Evolutionary conservation across 441 rosid species (phyloP).

Genomic region (Aquilaria agallochum): DNA sequence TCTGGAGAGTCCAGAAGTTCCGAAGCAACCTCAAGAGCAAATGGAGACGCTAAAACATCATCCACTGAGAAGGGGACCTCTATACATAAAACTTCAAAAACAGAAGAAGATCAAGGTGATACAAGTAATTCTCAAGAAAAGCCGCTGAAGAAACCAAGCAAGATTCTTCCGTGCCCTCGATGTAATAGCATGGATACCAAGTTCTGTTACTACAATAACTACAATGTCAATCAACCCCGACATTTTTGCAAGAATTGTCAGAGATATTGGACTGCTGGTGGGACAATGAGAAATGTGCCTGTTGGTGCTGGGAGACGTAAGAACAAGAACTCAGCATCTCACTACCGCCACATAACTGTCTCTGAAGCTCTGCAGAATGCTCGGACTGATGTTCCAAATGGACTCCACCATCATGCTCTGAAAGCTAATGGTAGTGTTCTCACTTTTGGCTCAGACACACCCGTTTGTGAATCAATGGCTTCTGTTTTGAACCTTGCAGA

Average conservation of each 20-base stretch:
- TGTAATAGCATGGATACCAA: slow-evolving; percentile 78
- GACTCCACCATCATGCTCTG: slow-evolving; percentile 46
- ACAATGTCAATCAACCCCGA: slow-evolving; percentile 71
- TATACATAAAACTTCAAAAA: slow-evolving; percentile 27
- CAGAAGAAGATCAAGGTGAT: slow-evolving; percentile 41
- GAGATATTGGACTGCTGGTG: slow-evolving; percentile 84
- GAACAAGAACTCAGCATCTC: slow-evolving; percentile 58
- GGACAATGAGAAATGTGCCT: slow-evolving; percentile 76
- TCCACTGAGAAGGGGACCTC: slow-evolving; percentile 29
- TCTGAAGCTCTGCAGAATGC: slow-evolving; percentile 54
- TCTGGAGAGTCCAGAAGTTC: slow-evolving; percentile 35
- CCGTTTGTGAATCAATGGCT: slow-evolving; percentile 82
- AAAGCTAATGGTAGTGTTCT: slow-evolving; percentile 64
- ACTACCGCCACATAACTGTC: slow-evolving; percentile 48
- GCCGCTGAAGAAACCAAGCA: slow-evolving; percentile 59
- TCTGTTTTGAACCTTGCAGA: slow-evolving; percentile 72
- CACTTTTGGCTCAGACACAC: slow-evolving; percentile 68
- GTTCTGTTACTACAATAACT: slow-evolving; percentile 74
- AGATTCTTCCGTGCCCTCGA: slow-evolving; percentile 66
- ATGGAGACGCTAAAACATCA: slow-evolving; percentile 30
- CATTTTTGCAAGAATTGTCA: slow-evolving; percentile 75
- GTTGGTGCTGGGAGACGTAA: slow-evolving; percentile 79
- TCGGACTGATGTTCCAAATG: slow-evolving; percentile 44
- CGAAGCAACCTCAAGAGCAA: slow-evolving; percentile 35
- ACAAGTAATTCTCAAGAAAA: slow-evolving; percentile 40